Conservation (phyloP, 2,329 filamentous ascomycete genomes). For the Beauveria scarabaeidicola region DNA sequence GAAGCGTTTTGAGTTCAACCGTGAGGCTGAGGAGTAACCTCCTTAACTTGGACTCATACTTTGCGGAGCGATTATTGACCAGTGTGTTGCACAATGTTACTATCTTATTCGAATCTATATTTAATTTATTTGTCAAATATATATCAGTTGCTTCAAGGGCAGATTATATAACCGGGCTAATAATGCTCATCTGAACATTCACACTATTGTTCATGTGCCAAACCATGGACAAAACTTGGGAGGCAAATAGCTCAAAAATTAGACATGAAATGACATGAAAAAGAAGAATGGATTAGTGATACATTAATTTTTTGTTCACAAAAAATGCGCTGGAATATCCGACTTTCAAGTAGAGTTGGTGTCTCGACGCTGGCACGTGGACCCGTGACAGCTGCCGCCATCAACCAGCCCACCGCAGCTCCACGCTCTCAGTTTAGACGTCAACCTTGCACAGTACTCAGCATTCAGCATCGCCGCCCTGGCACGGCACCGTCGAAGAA, state of each 20-base stretch:
- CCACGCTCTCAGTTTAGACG: not conserved
- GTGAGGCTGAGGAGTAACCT: not conserved
- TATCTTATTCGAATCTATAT: not conserved
- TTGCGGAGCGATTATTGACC: not conserved
- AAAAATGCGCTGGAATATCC: not conserved
- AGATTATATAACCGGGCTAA: too few species aligned
- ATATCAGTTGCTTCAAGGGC: too few species aligned
- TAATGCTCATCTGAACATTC: too few species aligned
- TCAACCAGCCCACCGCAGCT: not conserved
- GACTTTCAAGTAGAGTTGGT: not conserved
- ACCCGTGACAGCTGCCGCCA: not conserved
- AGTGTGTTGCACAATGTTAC: not conserved
- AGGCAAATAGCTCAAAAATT: too few species aligned
- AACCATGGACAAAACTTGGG: too few species aligned
- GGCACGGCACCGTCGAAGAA: slow-evolving; percentile 22
- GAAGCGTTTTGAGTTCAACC: slow-evolving; percentile 7
- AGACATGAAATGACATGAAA: not conserved
- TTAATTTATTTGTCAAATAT: not conserved
- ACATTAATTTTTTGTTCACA: too few species aligned
- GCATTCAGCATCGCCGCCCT: not conserved
- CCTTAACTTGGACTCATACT: not conserved
- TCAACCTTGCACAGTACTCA: not conserved
- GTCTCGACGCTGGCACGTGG: not conserved
- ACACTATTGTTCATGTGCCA: too few species aligned
- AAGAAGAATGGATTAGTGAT: not conserved